A percentile compares a stretch with the other conserved stretches of the same genome.
phyloP scores from a whole-genome alignment of 2,329 filamentous ascomycete genomes.

The Apiospora koreana region DNA sequence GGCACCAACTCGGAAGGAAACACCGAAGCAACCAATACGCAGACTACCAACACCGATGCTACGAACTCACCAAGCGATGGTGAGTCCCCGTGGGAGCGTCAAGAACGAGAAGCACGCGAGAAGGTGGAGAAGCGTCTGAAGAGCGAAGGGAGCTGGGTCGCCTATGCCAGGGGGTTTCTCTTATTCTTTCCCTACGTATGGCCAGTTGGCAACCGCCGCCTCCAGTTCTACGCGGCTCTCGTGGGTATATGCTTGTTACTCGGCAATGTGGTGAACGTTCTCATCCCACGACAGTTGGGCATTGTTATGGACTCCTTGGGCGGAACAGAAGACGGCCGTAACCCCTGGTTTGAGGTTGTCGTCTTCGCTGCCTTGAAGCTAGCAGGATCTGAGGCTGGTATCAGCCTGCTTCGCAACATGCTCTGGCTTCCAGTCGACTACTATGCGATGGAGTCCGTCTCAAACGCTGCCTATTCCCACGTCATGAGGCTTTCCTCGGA shows the following conservation, averaged over 20 bases:
- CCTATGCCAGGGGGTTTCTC: slow-evolving; percentile 73
- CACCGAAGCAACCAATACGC: slow-evolving; percentile 35
- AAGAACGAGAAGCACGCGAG: slow-evolving; percentile 54
- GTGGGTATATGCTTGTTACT: slow-evolving; percentile 69
- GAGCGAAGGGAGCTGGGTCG: slow-evolving; percentile 74
- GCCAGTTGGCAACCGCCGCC: slow-evolving; percentile 64
- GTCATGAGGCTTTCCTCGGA: slow-evolving; percentile 62
- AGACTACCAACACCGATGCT: slow-evolving; percentile 33
- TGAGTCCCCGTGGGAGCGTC: slow-evolving; percentile 57
- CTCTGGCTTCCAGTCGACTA: slow-evolving; percentile 61
- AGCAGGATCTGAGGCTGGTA: slow-evolving; percentile 55
- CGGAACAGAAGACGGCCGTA: slow-evolving; percentile 25
- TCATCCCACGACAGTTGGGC: slow-evolving; percentile 81
- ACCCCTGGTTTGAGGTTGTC: slow-evolving; percentile 18
- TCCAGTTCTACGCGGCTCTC: slow-evolving; percentile 69
- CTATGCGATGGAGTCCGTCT: slow-evolving; percentile 56
- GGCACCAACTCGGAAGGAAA: slow-evolving; percentile 41
- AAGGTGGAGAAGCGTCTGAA: slow-evolving; percentile 69
- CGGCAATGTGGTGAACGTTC: slow-evolving; percentile 71
- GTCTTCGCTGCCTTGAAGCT: slow-evolving; percentile 37
- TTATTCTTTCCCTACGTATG: slow-evolving; percentile 80
- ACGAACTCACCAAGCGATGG: slow-evolving; percentile 36
- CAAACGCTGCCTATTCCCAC: slow-evolving; percentile 57
- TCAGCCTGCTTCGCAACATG: slow-evolving; percentile 54
- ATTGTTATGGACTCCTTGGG: slow-evolving; percentile 73